These are phyloP conservation scores for Coelastrella sp. DNA, from an alignment of 139 green algal species.

Conservation along the genomic window DNA sequence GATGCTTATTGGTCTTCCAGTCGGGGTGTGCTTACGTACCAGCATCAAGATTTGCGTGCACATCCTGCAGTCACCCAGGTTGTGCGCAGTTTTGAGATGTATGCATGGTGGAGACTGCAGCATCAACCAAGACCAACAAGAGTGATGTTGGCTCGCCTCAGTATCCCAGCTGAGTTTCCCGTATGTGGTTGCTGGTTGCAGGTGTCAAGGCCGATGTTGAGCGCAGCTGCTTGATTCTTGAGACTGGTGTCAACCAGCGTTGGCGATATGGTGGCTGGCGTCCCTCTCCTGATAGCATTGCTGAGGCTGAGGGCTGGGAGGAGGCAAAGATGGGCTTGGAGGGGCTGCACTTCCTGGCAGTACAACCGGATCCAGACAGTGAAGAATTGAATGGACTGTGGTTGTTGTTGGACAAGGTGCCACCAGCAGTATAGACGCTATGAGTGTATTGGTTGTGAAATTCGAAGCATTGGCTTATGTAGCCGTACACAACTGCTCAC, in stretches of 20 bases:
- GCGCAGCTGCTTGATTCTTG: constrained; percentile 89
- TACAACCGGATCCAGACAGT: constrained; percentile 92
- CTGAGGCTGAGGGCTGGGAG: constrained; percentile 93
- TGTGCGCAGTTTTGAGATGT: no score
- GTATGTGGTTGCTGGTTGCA: constrained; percentile 39
- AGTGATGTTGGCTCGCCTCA: no score
- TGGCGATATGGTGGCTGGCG: constrained; percentile 93
- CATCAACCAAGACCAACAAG: no score
- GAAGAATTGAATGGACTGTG: constrained; percentile 92
- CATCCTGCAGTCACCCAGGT: no score
- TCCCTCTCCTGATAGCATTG: constrained; percentile 75
- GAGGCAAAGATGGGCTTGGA: constrained; percentile 82
- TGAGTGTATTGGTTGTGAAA: not conserved
- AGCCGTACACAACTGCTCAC: no score
- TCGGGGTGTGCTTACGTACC: no score
- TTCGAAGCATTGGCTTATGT: no score
- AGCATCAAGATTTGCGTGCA: no score
- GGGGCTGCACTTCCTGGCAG: constrained; percentile 96
- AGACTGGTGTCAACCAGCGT: constrained; percentile 94
- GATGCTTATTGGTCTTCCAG: no score
- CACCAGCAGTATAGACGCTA: constrained; percentile 58
- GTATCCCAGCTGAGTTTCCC: no score
- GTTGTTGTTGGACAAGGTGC: constrained; percentile 86
- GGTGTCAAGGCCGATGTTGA: constrained; percentile 81
- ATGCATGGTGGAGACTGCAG: no score